These are phyloP conservation scores for Inga laurina DNA, from an alignment of 306 rosid genomes.

Conservation along the genomic window DNA sequence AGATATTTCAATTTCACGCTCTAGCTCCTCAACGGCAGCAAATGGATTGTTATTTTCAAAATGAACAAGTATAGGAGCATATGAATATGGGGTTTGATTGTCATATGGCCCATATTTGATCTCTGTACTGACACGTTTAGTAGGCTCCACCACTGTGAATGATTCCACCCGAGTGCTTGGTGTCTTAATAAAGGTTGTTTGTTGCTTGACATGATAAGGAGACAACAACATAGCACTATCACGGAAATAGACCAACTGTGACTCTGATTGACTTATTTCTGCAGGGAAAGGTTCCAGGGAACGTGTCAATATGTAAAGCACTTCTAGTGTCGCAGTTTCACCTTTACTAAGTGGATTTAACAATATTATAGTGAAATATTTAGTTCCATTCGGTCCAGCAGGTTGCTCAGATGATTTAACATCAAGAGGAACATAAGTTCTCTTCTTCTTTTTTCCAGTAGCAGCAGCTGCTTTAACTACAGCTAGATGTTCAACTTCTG, in stretches of 20 bases:
- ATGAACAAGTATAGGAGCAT: conserved; percentile 83
- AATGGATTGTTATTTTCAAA: conserved; percentile 93
- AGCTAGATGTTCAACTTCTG: conserved; percentile 72
- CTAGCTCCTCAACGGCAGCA: conserved; percentile 94
- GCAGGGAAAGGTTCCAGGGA: conserved; percentile 89
- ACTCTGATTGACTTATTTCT: conserved; percentile 89
- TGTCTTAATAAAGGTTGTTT: conserved; percentile 76
- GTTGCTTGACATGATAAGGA: conserved; percentile 84
- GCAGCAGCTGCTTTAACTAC: conserved; percentile 68
- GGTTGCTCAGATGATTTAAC: conserved; percentile 66
- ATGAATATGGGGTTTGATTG: conserved; percentile 63
- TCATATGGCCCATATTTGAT: conserved; percentile 89
- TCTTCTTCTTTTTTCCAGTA: conserved; percentile 78
- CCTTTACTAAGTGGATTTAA: conserved; percentile 60
- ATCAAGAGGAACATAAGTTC: conserved; percentile 73
- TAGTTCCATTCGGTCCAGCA: conserved; percentile 87
- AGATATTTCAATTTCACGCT: conserved; percentile 96
- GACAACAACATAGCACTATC: conserved; percentile 86
- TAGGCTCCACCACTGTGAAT: conserved; percentile 74
- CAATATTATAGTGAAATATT: conserved; percentile 62
- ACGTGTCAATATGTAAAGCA: conserved; percentile 76
- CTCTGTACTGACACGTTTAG: conserved; percentile 70
- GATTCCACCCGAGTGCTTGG: conserved; percentile 85
- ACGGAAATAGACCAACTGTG: conserved; percentile 87
- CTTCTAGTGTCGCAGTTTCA: conserved; percentile 75